Conservation (phyloP, 148 eudicot genomes). For the Nepenthes gracilis region DNA sequence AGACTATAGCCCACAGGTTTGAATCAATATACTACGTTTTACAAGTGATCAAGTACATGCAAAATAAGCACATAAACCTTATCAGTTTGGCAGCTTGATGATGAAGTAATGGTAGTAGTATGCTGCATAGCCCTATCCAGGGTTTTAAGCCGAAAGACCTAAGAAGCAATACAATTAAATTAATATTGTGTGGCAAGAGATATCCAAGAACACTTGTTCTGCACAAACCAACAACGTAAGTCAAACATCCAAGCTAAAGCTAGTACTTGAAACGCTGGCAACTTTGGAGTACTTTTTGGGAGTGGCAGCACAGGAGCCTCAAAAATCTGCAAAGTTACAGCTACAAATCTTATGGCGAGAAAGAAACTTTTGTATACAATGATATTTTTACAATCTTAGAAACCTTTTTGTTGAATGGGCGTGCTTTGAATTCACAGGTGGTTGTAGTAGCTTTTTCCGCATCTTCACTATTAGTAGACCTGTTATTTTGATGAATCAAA, state of each 20-base stretch:
- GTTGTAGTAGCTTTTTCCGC: slow-evolving; percentile 28
- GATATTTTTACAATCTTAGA: neutral
- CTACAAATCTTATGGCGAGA: neutral
- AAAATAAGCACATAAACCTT: slow-evolving; percentile 26
- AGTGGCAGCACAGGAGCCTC: slow-evolving; percentile 40
- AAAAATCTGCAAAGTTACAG: slow-evolving; percentile 37
- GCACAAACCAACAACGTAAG: neutral
- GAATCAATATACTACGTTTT: neutral
- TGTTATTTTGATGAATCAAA: slow-evolving; percentile 17
- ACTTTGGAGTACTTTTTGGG: slow-evolving; percentile 43
- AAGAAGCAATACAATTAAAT: slow-evolving; percentile 9
- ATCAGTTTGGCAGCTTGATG: slow-evolving; percentile 18
- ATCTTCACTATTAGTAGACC: slow-evolving; percentile 35
- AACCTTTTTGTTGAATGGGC: slow-evolving; percentile 75
- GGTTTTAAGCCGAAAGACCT: slow-evolving; percentile 68
- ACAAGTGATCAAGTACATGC: too few species aligned
- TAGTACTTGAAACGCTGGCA: slow-evolving; percentile 60
- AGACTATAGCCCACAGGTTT: neutral
- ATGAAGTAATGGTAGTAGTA: slow-evolving; percentile 24
- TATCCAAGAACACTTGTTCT: neutral
- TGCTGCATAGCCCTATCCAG: slow-evolving; percentile 60
- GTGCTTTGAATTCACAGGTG: slow-evolving; percentile 58
- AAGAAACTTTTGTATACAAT: neutral
- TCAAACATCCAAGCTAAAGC: slow-evolving; percentile 1
- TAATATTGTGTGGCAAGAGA: slow-evolving; percentile 1